Conservation (phyloP, 257 asterid genomes). For the Ophiorrhiza pumila region DNA sequence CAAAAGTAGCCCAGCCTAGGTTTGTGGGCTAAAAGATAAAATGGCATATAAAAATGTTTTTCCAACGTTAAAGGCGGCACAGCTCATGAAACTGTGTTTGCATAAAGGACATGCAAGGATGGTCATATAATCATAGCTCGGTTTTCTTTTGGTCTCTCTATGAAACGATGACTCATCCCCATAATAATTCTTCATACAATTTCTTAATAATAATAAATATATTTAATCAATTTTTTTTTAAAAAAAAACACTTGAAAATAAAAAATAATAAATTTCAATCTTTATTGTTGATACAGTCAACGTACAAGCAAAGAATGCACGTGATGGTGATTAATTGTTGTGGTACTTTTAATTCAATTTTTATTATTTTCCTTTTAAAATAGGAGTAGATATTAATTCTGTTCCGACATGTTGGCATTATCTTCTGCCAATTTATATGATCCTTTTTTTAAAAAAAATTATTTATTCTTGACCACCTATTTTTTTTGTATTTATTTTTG, state of each 20-base stretch:
- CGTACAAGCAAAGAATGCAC: constrained; percentile 25
- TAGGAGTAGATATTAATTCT: neutral
- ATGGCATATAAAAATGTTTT: neutral
- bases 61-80: constrained; percentile 12
- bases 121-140: constrained; percentile 10
- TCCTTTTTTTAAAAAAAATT: no score
- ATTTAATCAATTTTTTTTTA: no score
- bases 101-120: constrained; percentile 11
- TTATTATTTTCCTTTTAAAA: neutral
- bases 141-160: neutral
- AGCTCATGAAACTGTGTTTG: neutral
- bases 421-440: no score
- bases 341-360: neutral
- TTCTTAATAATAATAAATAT: no score
- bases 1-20: neutral
- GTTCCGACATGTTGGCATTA: constrained; percentile 28
- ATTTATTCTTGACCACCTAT: neutral
- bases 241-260: no score
- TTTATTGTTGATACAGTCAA: constrained; percentile 5
- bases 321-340: constrained; percentile 24
- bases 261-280: neutral
- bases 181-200: no score
- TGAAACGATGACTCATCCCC: constrained; percentile 4
- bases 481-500: neutral
- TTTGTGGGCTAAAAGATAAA: neutral